Percentiles rank a stretch among this genome's conserved stretches.
phyloP scores from a whole-genome alignment of 2,329 filamentous ascomycete genomes.

The Alternaria consortialis region DNA sequence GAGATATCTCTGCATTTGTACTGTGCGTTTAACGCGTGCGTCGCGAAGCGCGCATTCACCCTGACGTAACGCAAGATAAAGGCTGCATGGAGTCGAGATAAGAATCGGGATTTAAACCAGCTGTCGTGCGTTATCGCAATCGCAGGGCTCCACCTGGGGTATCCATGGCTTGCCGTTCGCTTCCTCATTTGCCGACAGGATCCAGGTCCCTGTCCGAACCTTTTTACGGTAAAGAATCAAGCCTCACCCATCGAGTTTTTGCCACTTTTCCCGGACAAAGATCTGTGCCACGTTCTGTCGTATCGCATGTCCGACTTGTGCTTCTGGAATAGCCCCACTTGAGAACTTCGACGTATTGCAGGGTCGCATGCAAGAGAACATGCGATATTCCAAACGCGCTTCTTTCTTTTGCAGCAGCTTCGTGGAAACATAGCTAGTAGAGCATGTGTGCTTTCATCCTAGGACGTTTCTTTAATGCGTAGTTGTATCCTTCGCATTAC shows the following conservation, averaged over 20 bases:
- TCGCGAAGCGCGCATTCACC: slow-evolving; percentile 7
- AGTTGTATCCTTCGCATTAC: neutral
- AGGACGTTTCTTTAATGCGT: neutral
- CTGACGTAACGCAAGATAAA: slow-evolving; percentile 40
- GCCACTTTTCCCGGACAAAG: neutral
- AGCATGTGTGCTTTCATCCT: neutral
- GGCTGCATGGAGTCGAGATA: slow-evolving; percentile 24
- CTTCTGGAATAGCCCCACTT: neutral
- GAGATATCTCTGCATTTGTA: slow-evolving; percentile 22
- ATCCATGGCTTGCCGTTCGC: slow-evolving; percentile 15
- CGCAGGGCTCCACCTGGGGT: slow-evolving; percentile 17
- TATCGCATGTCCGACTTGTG: neutral
- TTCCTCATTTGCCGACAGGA: slow-evolving; percentile 11
- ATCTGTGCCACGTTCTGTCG: neutral
- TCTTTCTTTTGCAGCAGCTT: neutral
- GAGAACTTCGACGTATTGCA: neutral
- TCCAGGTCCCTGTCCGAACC: slow-evolving; percentile 2
- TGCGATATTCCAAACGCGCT: neutral
- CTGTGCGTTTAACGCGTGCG: slow-evolving; percentile 21
- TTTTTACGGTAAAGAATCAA: neutral
- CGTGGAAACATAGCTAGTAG: neutral
- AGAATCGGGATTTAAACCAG: slow-evolving; percentile 11
- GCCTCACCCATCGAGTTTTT: neutral
- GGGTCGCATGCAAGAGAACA: neutral
- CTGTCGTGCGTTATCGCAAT: slow-evolving; percentile 21